These are phyloP conservation scores for Phytophthora tubulina DNA, from an alignment of 352 stramenopile genomes.

Conservation along the genomic window DNA sequence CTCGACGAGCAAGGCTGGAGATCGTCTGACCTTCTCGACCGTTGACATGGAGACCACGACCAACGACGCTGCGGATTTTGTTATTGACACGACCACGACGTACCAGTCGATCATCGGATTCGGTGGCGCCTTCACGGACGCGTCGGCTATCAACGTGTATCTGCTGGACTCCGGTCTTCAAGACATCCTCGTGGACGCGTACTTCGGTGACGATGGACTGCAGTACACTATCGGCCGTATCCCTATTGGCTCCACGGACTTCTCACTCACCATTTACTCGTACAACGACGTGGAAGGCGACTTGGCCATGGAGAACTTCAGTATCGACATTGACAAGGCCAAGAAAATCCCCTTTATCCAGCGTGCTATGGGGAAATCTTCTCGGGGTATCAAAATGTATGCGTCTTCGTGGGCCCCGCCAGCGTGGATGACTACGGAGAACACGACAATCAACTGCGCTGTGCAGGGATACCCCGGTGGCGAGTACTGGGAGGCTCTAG, in stretches of 20 bases:
- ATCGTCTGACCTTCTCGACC: conserved; percentile 57
- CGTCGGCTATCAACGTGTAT: conserved; percentile 83
- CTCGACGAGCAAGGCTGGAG: conserved; percentile 57
- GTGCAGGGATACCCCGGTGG: conserved; percentile 54
- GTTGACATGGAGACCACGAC: conserved; percentile 28
- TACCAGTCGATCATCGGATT: conserved; percentile 91
- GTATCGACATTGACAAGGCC: conserved; percentile 83
- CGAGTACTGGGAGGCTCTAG: conserved; percentile 65
- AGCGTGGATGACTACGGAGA: conserved; percentile 81
- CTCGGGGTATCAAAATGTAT: conserved; percentile 72
- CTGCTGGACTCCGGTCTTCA: conserved; percentile 66
- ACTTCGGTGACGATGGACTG: conserved; percentile 81
- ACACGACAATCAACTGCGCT: conserved; percentile 54
- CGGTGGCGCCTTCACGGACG: conserved; percentile 91
- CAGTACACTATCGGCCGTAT: conserved; percentile 88
- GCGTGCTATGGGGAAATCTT: conserved; percentile 54
- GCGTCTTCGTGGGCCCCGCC: conserved; percentile 80
- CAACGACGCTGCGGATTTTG: conserved; percentile 45
- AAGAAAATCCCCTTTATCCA: conserved; percentile 84
- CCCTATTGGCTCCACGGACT: conserved; percentile 89
- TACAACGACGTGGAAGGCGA: conserved; percentile 89
- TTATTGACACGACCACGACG: conserved; percentile 57
- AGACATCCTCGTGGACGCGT: conserved; percentile 76
- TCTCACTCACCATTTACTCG: conserved; percentile 88
- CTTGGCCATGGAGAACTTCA: conserved; percentile 84